A percentile compares a stretch with the other conserved stretches of the same genome.
These are phyloP conservation scores for Cordyceps farinosa DNA, from an alignment of 2,329 filamentous ascomycete species.

Conservation along the genomic window DNA sequence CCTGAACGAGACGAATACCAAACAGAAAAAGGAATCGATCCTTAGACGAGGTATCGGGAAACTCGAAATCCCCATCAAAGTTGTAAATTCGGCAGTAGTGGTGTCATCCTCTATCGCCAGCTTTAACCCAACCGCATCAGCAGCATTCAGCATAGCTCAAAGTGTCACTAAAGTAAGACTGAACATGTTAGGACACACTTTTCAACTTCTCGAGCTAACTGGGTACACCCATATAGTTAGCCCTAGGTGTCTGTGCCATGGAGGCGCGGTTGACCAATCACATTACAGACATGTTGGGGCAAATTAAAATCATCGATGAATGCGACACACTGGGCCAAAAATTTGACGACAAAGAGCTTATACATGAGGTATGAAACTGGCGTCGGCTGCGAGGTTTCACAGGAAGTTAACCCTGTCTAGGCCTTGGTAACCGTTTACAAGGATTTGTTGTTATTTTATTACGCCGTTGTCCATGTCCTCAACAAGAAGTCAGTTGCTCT, in stretches of 20 bases:
- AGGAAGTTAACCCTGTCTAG: neutral
- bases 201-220: neutral
- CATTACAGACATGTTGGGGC: neutral
- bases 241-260: neutral
- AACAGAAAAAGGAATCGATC: neutral
- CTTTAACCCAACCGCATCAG: neutral
- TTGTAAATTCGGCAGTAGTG: neutral
- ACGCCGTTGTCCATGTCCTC: neutral
- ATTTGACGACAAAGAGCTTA: conserved; percentile 1
- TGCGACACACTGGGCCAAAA: conserved; percentile 1
- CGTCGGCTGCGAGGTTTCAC: neutral
- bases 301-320: conserved; percentile 4
- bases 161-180: neutral
- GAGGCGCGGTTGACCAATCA: neutral
- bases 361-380: neutral
- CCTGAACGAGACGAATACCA: neutral
- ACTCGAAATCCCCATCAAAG: neutral
- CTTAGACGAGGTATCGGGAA: neutral
- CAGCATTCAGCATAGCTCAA: neutral
- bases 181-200: neutral
- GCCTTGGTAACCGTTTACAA: neutral
- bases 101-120: neutral
- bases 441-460: neutral
- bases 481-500: neutral
- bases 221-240: neutral